Evolutionary conservation across 2,329 filamentous ascomycete species (phyloP).

Genomic region (Cladophialophora psammophila): DNA sequence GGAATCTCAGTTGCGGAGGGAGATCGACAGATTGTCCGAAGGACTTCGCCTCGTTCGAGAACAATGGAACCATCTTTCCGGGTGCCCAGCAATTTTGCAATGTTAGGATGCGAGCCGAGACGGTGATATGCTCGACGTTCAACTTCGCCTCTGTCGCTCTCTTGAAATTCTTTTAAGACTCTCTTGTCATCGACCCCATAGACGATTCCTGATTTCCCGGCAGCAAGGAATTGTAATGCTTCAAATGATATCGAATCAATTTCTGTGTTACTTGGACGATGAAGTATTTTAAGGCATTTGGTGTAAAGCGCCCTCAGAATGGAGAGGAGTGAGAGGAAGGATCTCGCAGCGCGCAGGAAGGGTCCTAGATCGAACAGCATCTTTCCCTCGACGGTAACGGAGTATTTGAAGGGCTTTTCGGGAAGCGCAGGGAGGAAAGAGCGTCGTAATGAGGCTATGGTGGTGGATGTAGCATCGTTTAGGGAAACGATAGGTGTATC

Average conservation of each 20-base stretch:
- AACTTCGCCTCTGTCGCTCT: constrained; percentile 16
- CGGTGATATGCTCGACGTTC: constrained; percentile 30
- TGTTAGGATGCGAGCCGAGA: constrained; percentile 27
- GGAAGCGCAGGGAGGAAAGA: no score
- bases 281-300: constrained; percentile 6
- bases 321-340: constrained; percentile 12
- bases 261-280: background rate
- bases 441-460: no score
- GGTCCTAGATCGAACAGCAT: background rate
- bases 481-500: no score
- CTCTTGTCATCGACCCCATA: constrained; percentile 27
- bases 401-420: no score
- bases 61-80: constrained; percentile 21
- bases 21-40: constrained; percentile 13
- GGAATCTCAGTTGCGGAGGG: constrained; percentile 19
- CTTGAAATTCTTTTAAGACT: constrained; percentile 26
- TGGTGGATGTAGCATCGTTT: no score
- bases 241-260: constrained; percentile 2
- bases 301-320: constrained; percentile 6
- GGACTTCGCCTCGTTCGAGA: constrained; percentile 24
- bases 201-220: constrained; percentile 26
- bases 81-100: constrained; percentile 18
- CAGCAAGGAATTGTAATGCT: constrained; percentile 16
- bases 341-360: constrained; percentile 10
- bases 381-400: background rate